Evolutionary conservation across 78 protist genomes (phyloP).

Genomic region (Tieghemostelium lacteum): DNA sequence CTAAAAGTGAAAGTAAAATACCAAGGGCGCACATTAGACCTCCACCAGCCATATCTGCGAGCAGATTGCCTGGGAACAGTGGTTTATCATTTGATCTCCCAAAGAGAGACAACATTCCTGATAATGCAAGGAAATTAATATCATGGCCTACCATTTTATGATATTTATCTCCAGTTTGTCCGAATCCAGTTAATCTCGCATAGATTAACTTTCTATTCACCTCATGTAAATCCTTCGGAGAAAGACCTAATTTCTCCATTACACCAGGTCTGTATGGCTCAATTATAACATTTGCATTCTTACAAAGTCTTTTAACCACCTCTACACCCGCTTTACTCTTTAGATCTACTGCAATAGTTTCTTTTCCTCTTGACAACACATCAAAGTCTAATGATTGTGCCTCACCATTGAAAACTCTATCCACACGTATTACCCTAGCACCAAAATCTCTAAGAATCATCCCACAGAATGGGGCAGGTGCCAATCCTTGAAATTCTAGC

Average conservation of each 20-base stretch:
- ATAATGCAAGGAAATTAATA: slow-evolving; percentile 83
- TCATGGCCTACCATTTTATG: slow-evolving; percentile 88
- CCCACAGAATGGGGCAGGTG: slow-evolving; percentile 74
- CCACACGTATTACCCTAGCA: slow-evolving; percentile 88
- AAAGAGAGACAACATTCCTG: slow-evolving; percentile 62
- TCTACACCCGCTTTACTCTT: slow-evolving; percentile 27
- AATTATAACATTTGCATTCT: slow-evolving; percentile 81
- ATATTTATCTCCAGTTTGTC: slow-evolving; percentile 79
- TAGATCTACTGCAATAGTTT: slow-evolving; percentile 70
- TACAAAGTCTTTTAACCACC: not conserved
- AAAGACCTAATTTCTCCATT: slow-evolving; percentile 17
- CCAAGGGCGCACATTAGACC: slow-evolving; percentile 80
- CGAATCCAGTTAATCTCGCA: slow-evolving; percentile 88
- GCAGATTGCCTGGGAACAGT: slow-evolving; percentile 62
- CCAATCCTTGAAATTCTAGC: slow-evolving; percentile 53
- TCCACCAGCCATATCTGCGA: slow-evolving; percentile 91
- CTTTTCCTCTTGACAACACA: slow-evolving; percentile 79
- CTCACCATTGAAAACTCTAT: slow-evolving; percentile 13
- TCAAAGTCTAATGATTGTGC: not conserved
- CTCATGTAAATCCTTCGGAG: not conserved
- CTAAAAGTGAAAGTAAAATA: slow-evolving; percentile 66
- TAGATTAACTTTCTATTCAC: slow-evolving; percentile 58
- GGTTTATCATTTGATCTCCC: slow-evolving; percentile 64
- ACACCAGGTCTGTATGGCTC: slow-evolving; percentile 80
- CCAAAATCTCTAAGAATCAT: slow-evolving; percentile 85